These are phyloP conservation scores for Collybia mongolica DNA, from an alignment of 768 basidiomycete genomes.

Conservation along the genomic window DNA sequence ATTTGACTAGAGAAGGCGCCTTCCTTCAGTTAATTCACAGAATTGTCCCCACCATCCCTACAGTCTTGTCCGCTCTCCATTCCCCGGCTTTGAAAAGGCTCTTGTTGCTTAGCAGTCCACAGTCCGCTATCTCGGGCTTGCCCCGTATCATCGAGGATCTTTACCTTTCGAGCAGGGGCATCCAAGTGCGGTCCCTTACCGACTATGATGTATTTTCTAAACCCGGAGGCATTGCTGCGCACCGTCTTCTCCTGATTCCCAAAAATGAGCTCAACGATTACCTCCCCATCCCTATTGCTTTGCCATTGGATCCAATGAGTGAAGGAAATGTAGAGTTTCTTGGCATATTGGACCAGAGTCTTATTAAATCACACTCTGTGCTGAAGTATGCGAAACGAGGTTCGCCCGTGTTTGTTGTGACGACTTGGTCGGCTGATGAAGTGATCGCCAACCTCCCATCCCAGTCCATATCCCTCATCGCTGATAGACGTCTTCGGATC, in stretches of 20 bases:
- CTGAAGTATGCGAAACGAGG: conserved; percentile 63
- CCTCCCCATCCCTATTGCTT: conserved; percentile 51
- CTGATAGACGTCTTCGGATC: conserved; percentile 51
- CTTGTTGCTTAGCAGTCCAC: conserved; percentile 63
- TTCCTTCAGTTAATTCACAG: conserved; percentile 43
- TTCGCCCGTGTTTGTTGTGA: conserved; percentile 71
- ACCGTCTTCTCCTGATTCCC: conserved; percentile 65
- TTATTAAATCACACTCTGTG: conserved; percentile 78
- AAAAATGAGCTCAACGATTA: conserved; percentile 32
- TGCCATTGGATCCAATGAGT: conserved; percentile 54
- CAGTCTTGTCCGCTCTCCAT: conserved; percentile 36
- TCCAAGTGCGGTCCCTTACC: conserved; percentile 61
- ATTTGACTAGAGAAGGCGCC: conserved; percentile 38
- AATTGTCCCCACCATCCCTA: conserved; percentile 26
- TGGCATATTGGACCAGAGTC: conserved; percentile 69
- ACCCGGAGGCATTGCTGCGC: conserved; percentile 66
- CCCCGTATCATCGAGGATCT: conserved; percentile 57
- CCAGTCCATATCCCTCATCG: conserved; percentile 43
- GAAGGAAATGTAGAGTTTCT: conserved; percentile 63
- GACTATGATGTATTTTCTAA: conserved; percentile 77
- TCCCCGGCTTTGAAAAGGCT: conserved; percentile 55
- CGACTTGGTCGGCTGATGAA: conserved; percentile 77
- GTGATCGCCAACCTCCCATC: conserved; percentile 64
- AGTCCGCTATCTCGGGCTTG: conserved; percentile 53
- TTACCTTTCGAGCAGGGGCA: conserved; percentile 48